Evolutionary conservation across 495 filamentous ascomycete genomes (phyloP).

Genomic region (Eremomyces bilateralis): DNA sequence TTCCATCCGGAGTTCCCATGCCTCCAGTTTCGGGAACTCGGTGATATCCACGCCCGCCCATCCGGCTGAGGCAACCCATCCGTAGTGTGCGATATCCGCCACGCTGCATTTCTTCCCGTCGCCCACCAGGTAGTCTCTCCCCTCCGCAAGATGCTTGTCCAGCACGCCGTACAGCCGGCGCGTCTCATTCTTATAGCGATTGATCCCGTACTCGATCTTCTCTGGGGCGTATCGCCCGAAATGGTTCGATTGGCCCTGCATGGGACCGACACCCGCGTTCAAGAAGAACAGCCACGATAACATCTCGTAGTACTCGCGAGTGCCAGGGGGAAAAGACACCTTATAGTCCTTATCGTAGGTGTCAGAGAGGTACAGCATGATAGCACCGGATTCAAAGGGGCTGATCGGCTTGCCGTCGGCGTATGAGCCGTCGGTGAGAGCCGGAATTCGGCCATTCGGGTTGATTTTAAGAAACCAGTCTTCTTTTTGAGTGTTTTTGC

Average conservation of each 20-base stretch:
- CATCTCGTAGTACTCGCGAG: conserved; percentile 55
- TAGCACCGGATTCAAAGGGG: conserved; percentile 67
- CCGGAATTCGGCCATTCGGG: conserved; percentile 90
- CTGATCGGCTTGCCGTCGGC: conserved; percentile 49
- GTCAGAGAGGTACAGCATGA: conserved; percentile 69
- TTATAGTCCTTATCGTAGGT: conserved; percentile 68
- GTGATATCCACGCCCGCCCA: conserved; percentile 58
- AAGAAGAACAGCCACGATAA: conserved; percentile 51
- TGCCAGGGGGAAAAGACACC: conserved; percentile 55
- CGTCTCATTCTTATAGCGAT: conserved; percentile 65
- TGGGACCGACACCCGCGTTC: conserved; percentile 66
- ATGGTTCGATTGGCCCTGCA: conserved; percentile 59
- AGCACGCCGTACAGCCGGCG: conserved; percentile 61
- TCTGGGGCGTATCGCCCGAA: conserved; percentile 75
- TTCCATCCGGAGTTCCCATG: conserved; percentile 44
- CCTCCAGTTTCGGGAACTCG: conserved; percentile 48
- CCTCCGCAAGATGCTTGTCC: conserved; percentile 44
- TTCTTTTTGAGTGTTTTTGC: conserved; percentile 59
- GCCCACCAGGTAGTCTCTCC: conserved; percentile 43
- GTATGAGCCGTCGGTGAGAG: conserved; percentile 52
- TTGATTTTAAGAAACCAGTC: conserved; percentile 81
- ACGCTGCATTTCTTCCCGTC: conserved; percentile 50
- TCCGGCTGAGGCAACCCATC: conserved; percentile 31
- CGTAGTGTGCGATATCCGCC: conserved; percentile 66
- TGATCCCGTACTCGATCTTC: conserved; percentile 66